Base-by-base conservation (phyloP, 1,139 yeast genomes). In the Saccharomycopsis crataegensis region DNA sequence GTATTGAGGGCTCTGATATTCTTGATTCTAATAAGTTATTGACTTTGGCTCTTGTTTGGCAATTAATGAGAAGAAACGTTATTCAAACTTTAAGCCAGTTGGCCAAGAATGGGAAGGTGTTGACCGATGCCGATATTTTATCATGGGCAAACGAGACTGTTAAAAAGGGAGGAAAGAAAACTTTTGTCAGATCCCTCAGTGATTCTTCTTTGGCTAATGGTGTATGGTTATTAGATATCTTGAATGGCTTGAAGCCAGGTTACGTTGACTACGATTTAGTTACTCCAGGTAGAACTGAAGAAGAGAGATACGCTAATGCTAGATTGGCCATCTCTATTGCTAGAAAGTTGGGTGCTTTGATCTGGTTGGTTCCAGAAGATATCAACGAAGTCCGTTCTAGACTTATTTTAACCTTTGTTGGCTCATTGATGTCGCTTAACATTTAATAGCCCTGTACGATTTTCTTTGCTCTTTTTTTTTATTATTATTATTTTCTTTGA, bases 321-420 rank as follows among this genome's bases (percentile, higher is more conserved):
- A 87, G 87, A 73, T 79, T 93, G 69, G 99, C 99, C 34, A 93
- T 93, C 68, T 93, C 99, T 1, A 93, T 93, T 66, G 99, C 99
- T 41, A 86, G 99, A 78, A 93, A 94, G 70, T 74, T 93, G 62
- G 99, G 99, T 57, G 99, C 97, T 46, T 81, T 94, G 68, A 93
- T 93, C 64, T 93, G 98, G 97, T 78, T 93, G 64, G 96, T 93
- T 34, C 99, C 99, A n/a, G 99, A 93, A 70, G 99, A 93, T 74
- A 93, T 93, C 64, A 88, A 84, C 63, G 98, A 91, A 72, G 97
- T 94, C 46, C 86, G 99, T 72, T 77, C 96, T 50, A 83, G 98
- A 69, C 82, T 93, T 73, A 86, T 93, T 55, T 79, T 91, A 67
- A 90, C 99, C 1, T 93, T 93, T 68, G 89, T 93, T 57, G 99